Evolutionary conservation across 2,329 filamentous ascomycete species (phyloP), one percentile per base, ranked within the genome.

Genomic region (Fusarium zealandicum): DNA sequence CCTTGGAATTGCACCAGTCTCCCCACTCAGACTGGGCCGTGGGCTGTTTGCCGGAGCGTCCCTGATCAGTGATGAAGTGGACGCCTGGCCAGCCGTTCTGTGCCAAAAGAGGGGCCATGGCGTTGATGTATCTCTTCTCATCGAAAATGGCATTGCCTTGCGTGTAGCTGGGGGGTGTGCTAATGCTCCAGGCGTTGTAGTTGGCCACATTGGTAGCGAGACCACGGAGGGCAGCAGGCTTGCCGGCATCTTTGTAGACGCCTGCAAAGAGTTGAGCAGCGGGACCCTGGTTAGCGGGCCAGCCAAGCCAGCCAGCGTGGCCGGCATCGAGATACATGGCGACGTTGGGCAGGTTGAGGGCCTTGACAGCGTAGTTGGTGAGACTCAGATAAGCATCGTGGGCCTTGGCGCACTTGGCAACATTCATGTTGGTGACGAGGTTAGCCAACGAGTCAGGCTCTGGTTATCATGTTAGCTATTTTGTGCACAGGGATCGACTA

Each of bases 1-100:
- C 82, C 27, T 76, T 80, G 55, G 84, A 78, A 64, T 89, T 89
- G 76, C 86, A 89, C 86, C 87, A 89, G 69, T 89, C 79, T 35
- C 85, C 86, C 84, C 85, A 87, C 47, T 77, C 71, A 51, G 75
- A 38, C 70, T 88, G 85, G 46, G 83, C 83, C 16, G 84, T 86
- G 47, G 82, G 86, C 61, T 88, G 85, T 65, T 81, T 81, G 32
- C 76, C 76, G n/a, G 70, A 75, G 40, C 87, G 85, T 54, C 80
- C 76, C 37, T 78, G 77, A 60, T 81, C 80, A 9, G 77, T 72
- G 63, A 83, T 78, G 70, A 82, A 81, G 63, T 78, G 72, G 9
- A 75, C 77, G 32, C 73, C 67, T 3, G 67, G 17, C 72, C 75
- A 81, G 54, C 79, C 79, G 22, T 69, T 61, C 0, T 76, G 68